Evolutionary conservation across 805 yeast species (phyloP).

Genomic region (Huiozyma naganishii): DNA sequence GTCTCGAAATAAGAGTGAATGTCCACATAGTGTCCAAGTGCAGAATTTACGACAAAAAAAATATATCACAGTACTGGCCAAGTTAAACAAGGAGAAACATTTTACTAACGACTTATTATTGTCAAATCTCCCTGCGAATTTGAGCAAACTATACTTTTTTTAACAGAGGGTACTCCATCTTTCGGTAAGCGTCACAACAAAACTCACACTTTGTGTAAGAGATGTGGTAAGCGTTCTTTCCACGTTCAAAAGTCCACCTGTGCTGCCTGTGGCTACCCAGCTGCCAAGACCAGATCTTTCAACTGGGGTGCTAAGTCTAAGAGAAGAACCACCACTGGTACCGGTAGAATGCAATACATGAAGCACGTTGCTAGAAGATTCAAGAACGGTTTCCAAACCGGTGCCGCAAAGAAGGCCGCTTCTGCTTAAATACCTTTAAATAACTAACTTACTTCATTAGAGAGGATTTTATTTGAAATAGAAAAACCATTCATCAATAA

Average conservation of each 20-base stretch:
- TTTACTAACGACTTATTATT: slow-evolving; percentile 1
- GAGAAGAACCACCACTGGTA: slow-evolving; percentile 99
- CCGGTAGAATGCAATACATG: slow-evolving; percentile 98
- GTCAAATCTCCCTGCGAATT: background rate
- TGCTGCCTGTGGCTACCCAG: slow-evolving; percentile 98
- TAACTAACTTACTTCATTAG: no score
- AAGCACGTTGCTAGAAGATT: slow-evolving; percentile 95
- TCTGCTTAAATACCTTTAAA: slow-evolving; percentile 38
- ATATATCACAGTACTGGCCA: no score
- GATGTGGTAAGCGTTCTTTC: slow-evolving; percentile 99
- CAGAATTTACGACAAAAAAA: no score
- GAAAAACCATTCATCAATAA: slow-evolving; percentile 1
- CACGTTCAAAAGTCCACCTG: slow-evolving; percentile 99
- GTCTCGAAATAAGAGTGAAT: no score
- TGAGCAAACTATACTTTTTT: slow-evolving; percentile 5
- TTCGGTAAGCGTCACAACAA: slow-evolving; percentile 99
- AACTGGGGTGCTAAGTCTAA: slow-evolving; percentile 99
- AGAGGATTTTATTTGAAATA: background rate
- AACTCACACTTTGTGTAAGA: slow-evolving; percentile 97
- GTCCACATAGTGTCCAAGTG: no score
- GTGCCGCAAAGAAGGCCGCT: slow-evolving; percentile 49
- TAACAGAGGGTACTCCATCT: slow-evolving; percentile 96
- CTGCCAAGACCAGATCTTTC: slow-evolving; percentile 96
- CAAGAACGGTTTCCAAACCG: slow-evolving; percentile 98
- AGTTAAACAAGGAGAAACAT: no score